Percentiles rank a stretch among this genome's conserved stretches.
phyloP scores from a whole-genome alignment of 805 yeast species.

The Barnettozyma wickerhamii region DNA sequence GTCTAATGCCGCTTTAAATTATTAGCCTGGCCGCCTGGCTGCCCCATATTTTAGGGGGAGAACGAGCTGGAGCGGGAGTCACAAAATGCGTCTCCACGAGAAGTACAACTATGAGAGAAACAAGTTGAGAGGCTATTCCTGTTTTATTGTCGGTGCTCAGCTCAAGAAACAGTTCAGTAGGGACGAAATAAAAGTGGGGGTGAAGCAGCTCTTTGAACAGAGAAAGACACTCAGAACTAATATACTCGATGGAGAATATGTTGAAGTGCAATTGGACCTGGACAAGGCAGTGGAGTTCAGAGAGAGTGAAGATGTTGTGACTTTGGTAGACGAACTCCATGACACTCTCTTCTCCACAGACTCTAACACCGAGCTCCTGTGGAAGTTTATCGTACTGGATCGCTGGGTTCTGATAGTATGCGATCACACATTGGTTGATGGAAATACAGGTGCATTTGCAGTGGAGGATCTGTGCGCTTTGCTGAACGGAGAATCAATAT shows the following conservation, averaged over 20 bases:
- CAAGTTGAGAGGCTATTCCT: slow-evolving; percentile 4
- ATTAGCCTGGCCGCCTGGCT: too few relatives aligned
- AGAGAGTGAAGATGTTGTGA: neutral
- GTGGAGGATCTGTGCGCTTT: slow-evolving; percentile 6
- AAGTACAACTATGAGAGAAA: slow-evolving; percentile 4
- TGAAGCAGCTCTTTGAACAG: neutral
- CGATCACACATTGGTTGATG: slow-evolving; percentile 9
- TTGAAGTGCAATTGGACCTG: slow-evolving; percentile 1
- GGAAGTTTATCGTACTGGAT: slow-evolving; percentile 6
- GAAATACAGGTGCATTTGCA: slow-evolving; percentile 3
- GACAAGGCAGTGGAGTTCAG: neutral
- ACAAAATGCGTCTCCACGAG: too few relatives aligned
- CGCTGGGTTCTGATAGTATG: slow-evolving; percentile 6
- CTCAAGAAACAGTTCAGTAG: neutral
- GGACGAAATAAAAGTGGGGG: neutral
- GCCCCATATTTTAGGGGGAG: too few relatives aligned
- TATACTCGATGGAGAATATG: neutral
- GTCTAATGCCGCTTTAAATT: neutral
- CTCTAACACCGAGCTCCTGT: neutral
- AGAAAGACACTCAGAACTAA: slow-evolving; percentile 5
- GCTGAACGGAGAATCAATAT: slow-evolving; percentile 8
- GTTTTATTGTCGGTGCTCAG: slow-evolving; percentile 7
- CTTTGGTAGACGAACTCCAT: slow-evolving; percentile 1
- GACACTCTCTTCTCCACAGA: slow-evolving; percentile 2
- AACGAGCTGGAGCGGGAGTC: too few relatives aligned